Evolutionary conservation across 257 asterid genomes (phyloP).

Genomic region (Buddleja alternifolia): DNA sequence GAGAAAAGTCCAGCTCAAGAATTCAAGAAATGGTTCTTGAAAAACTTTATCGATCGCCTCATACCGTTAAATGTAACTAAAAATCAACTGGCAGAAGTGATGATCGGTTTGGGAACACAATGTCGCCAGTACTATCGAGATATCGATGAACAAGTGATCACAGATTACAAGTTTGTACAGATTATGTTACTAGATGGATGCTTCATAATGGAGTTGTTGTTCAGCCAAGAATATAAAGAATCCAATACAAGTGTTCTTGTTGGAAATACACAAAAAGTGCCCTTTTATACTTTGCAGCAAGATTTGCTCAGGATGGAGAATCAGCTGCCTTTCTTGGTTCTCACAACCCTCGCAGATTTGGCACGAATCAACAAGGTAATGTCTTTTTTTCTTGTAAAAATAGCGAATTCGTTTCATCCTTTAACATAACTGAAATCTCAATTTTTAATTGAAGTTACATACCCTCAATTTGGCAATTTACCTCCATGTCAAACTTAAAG

Average conservation of each 20-base stretch:
- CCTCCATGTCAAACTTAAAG: too few species aligned
- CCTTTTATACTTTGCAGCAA: slow-evolving; percentile 21
- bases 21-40: slow-evolving; percentile 17
- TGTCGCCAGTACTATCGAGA: not conserved
- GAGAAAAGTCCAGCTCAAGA: not conserved
- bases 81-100: not conserved
- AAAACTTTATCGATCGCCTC: slow-evolving; percentile 3
- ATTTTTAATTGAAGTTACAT: too few species aligned
- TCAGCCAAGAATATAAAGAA: not conserved
- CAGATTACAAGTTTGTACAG: not conserved
- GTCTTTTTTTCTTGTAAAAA: too few species aligned
- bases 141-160: not conserved
- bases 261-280: not conserved
- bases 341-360: not conserved
- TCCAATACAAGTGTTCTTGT: not conserved
- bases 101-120: not conserved
- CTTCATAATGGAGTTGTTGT: slow-evolving; percentile 17
- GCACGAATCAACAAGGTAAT: not conserved
- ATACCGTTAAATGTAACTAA: not conserved
- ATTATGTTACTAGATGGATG: slow-evolving; percentile 31
- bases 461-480: too few species aligned
- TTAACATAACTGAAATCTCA: too few species aligned
- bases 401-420: too few species aligned
- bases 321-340: slow-evolving; percentile 26
- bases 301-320: slow-evolving; percentile 35